Evolutionary conservation across 2,329 filamentous ascomycete genomes (phyloP), one percentile per base, ranked within the genome.

Genomic region (Ceratocystis eucalypticola): DNA sequence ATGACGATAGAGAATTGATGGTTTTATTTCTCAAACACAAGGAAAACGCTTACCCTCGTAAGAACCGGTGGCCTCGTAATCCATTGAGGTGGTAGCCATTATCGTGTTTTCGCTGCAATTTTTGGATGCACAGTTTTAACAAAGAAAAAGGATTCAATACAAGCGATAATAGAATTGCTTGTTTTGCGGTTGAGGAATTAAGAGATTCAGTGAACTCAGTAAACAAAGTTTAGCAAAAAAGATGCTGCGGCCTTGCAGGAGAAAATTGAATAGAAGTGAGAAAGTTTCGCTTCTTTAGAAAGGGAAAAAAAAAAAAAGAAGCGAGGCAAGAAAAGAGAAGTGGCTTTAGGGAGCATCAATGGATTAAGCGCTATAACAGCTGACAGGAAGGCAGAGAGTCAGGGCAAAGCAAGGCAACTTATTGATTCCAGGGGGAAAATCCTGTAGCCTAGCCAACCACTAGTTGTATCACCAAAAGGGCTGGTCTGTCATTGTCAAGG

Each of bases 61-160:
- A 69, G 82, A 82, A 72, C 83, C 84, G 72, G 84, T 86, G 70
- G 84, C 83, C 75, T 88, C 85, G 75, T 88, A 88, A 73, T 88
- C 85, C 85, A 88, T 88, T 70, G 84, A 82, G 53, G 82, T 84
- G 70, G 84, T 85, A 66, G 83, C 83, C 83, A 85, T 85, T 70
- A 74, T 71, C 55, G 62, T 68, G 68, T 69, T 25, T 64, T 59
- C 55, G 33, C 55, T 20, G 55, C 25, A 37, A 33, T 33, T 20
- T 37, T 25, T 46, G 28, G 61, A 45, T 64, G 65, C 69, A 70
- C 70, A 68, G 69, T 62, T 53, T 69, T 69, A 62, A 69, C 69
- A 69, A 71, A 72, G 66, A 69, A 69, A 69, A 71, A 72, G 66
- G 70, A 15, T 15, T 15, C 70, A 70, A 70, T 69, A 69, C 68